These are phyloP conservation scores for Leptographium procerum DNA, from an alignment of 2,329 filamentous ascomycete species.

Conservation along the genomic window DNA sequence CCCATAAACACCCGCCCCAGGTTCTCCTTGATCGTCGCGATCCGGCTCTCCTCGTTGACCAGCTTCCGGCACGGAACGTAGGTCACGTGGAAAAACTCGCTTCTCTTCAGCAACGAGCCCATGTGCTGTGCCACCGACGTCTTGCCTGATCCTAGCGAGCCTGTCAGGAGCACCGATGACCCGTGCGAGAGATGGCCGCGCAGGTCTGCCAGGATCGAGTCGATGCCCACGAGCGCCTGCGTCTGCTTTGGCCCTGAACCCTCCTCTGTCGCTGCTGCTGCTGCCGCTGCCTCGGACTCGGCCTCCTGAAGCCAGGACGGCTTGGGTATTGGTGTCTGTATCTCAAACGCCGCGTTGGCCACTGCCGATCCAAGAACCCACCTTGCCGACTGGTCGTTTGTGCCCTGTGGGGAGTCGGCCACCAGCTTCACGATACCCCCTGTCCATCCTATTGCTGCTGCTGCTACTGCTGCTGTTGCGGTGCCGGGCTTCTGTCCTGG, in stretches of 20 bases:
- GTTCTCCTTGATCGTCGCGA: constrained; percentile 84
- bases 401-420: not conserved
- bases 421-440: constrained; percentile 73
- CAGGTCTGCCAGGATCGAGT: constrained; percentile 60
- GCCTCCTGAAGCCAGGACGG: constrained; percentile 41
- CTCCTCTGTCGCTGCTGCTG: constrained; percentile 32
- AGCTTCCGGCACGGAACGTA: constrained; percentile 82
- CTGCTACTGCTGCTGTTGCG: constrained; percentile 36
- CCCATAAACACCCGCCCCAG: constrained; percentile 74
- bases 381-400: constrained; percentile 21
- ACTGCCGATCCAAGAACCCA: constrained; percentile 71
- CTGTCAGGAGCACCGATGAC: constrained; percentile 82
- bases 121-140: constrained; percentile 68
- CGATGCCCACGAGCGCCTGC: constrained; percentile 69
- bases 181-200: constrained; percentile 68
- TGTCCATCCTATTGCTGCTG: constrained; percentile 44
- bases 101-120: constrained; percentile 58
- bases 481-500: too few species aligned
- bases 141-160: constrained; percentile 84
- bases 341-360: constrained; percentile 58
- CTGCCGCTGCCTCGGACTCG: constrained; percentile 23
- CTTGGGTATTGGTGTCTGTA: constrained; percentile 61
- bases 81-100: constrained; percentile 67
- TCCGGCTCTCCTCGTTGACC: constrained; percentile 80
- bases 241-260: not conserved